Percentiles rank a stretch among this genome's conserved stretches.
These are phyloP conservation scores for Mesembryanthemum crystallinum DNA, from an alignment of 148 eudicot genomes.

Conservation along the genomic window DNA sequence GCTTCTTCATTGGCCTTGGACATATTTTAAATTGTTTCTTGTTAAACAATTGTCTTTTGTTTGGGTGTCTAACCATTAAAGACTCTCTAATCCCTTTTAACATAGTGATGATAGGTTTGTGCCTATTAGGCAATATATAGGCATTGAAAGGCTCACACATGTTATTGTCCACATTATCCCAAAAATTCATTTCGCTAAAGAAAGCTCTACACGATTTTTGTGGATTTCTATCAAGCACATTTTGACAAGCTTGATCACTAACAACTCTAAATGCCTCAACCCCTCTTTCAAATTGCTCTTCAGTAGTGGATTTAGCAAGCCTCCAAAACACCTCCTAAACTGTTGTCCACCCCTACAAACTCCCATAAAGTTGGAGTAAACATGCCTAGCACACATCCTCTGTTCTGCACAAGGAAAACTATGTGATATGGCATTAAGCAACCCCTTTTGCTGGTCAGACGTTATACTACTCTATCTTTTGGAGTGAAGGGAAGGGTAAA, in stretches of 20 bases:
- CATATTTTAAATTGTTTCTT: background rate
- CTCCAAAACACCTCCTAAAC: background rate
- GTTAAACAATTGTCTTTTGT: too few species aligned
- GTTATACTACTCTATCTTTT: too few species aligned
- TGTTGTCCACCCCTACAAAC: background rate
- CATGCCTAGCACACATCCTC: slow-evolving; percentile 7
- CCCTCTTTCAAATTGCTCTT: too few species aligned
- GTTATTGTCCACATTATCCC: background rate
- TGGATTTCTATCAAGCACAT: background rate
- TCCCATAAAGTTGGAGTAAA: background rate
- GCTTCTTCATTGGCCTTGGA: background rate
- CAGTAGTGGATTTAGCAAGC: too few species aligned
- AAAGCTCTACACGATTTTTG: background rate
- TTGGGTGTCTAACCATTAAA: background rate
- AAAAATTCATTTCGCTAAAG: background rate
- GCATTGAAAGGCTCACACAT: background rate
- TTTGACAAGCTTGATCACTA: too few species aligned
- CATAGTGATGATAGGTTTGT: background rate
- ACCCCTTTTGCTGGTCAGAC: slow-evolving; percentile 11
- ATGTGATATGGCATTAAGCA: background rate
- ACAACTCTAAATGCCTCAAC: too few species aligned
- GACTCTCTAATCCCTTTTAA: background rate
- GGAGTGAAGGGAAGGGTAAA: too few species aligned
- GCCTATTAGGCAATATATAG: background rate
- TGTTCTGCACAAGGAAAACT: background rate